Evolutionary conservation across 2,329 filamentous ascomycete genomes (phyloP), one percentile per base, ranked within the genome.

Genomic region (Arthroderma sp.): DNA sequence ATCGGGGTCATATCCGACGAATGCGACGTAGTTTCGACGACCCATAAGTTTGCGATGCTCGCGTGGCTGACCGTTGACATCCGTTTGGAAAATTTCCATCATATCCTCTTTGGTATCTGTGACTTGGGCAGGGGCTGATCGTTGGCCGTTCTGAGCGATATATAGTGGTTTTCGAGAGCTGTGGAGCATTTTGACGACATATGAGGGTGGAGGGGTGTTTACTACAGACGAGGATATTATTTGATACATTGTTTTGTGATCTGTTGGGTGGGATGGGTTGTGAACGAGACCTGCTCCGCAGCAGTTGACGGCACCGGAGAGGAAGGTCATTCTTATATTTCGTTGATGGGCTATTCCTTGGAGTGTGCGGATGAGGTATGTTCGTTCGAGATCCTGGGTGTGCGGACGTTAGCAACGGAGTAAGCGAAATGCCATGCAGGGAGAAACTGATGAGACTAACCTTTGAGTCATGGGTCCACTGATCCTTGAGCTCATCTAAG

Each of bases 171-270:
- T 91, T 68, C 88, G 89, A 70, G 83, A 91, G 48, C 60, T 58
- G 71, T 96, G 87, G n/a, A 98, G 79, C 58, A 98, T 76, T 63
- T 93, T 93, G 54, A 96, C 74, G 36, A 96, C 81, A 66, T 95
- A 94, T 53, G 75, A 77, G 40, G 82, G 77, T 2, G 86, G 83
- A 0, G 91, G 89, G 0, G 84, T 83, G 39, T 94, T 93, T 44
- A 96, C 89, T 49, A 98, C 86, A 5, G 87, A 81, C 3, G 87
- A 88, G 1, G 88, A 82, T 61, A 96, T 95, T 61, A 98, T 76
- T 64, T 98, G 91, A 68, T 96, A 98, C 89, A 98, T 98, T 29
- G 91, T 95, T 68, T 96, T 98, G 73, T 96, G 87, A 64, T 96
- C 87, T 34, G 78, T 80, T 0, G 89, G 89, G 61, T 91, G 86